Evolutionary conservation across 2,329 filamentous ascomycete species (phyloP).

Genomic region (Claviceps sorghi): DNA sequence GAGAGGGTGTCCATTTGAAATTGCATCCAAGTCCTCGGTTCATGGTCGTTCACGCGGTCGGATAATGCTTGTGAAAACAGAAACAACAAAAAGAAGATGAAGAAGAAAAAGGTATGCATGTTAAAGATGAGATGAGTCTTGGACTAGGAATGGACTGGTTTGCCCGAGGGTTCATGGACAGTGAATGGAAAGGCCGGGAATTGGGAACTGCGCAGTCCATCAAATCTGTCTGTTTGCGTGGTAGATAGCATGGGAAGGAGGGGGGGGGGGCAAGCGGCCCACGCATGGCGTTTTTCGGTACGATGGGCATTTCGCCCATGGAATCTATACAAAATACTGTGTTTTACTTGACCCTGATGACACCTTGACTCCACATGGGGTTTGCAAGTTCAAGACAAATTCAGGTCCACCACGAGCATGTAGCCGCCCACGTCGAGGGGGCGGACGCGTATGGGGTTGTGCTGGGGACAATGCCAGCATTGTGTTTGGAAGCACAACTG

Average conservation of each 20-base stretch:
- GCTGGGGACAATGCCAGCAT: no score
- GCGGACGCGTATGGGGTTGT: no score
- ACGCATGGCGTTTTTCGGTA: neutral
- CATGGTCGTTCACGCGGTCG: neutral
- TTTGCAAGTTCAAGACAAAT: no score
- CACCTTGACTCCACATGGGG: no score
- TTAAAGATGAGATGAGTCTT: neutral
- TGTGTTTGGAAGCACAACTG: no score
- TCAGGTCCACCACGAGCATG: no score
- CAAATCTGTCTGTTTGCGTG: neutral
- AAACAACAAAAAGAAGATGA: neutral
- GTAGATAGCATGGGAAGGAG: neutral
- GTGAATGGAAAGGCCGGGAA: neutral
- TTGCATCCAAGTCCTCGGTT: slow-evolving; percentile 1
- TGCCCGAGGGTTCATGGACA: neutral
- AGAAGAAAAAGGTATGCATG: neutral
- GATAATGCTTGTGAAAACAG: neutral
- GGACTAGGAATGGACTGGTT: neutral
- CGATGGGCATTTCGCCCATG: neutral
- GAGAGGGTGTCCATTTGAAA: slow-evolving; percentile 57
- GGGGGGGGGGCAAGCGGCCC: neutral
- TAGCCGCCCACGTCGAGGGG: no score
- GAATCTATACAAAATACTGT: no score
- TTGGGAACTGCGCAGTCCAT: neutral
- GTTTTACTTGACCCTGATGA: no score